Evolutionary conservation across 23 red algal genomes (phyloP).

Genomic region (Gracilariopsis chorda): DNA sequence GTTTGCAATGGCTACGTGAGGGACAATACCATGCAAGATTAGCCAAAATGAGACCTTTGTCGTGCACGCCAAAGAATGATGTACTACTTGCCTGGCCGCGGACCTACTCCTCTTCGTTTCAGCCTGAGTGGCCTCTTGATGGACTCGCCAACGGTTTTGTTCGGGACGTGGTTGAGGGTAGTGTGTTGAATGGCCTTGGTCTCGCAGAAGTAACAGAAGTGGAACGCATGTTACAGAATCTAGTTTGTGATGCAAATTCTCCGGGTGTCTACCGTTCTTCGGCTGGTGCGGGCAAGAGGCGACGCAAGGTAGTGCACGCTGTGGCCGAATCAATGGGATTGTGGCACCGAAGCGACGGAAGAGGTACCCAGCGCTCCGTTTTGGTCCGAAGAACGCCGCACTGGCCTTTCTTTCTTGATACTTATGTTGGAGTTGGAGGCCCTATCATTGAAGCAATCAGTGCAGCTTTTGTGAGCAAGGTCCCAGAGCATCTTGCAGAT

Average conservation of each 20-base stretch:
- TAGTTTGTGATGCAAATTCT: slow-evolving; percentile 15
- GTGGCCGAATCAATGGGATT: slow-evolving; percentile 48
- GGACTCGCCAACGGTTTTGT: not conserved
- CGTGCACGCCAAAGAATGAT: slow-evolving; percentile 71
- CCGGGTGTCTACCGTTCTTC: slow-evolving; percentile 3
- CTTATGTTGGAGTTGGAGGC: slow-evolving; percentile 47
- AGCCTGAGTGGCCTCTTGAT: slow-evolving; percentile 12
- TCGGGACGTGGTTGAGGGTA: slow-evolving; percentile 21
- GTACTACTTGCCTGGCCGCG: slow-evolving; percentile 68
- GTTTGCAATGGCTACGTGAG: slow-evolving; percentile 12
- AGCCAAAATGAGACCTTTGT: slow-evolving; percentile 59
- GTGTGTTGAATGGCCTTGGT: slow-evolving; percentile 31
- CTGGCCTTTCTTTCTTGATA: slow-evolving; percentile 64
- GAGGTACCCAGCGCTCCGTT: slow-evolving; percentile 39
- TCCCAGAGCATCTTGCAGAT: slow-evolving; percentile 14
- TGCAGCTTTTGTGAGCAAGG: not conserved
- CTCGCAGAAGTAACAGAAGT: slow-evolving; percentile 11
- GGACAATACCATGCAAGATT: slow-evolving; percentile 5
- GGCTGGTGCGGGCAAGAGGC: slow-evolving; percentile 21
- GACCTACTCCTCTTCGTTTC: not conserved
- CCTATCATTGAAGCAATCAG: slow-evolving; percentile 4
- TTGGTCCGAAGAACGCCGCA: not conserved
- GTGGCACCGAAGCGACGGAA: slow-evolving; percentile 43
- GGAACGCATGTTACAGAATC: not conserved
- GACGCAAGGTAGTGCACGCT: slow-evolving; percentile 55